phyloP scores from a whole-genome alignment of 2,329 filamentous ascomycete species.

The Blumeria graminis region DNA sequence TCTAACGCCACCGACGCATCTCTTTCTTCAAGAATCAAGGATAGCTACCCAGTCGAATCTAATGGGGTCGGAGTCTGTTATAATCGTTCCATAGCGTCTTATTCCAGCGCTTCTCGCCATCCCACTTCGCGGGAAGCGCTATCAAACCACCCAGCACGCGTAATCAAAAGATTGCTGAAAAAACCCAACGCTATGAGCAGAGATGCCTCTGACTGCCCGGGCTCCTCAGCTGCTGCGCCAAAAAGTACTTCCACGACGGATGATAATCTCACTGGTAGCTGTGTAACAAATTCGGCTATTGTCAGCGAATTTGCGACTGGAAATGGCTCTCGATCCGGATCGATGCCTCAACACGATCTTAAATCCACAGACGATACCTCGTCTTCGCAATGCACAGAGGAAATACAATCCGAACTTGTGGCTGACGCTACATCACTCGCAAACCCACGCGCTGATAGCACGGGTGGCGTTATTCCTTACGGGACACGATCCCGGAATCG shows the following conservation, averaged over 20 bases:
- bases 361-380: slow-evolving; percentile 5
- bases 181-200: slow-evolving; percentile 11
- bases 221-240: slow-evolving; percentile 6
- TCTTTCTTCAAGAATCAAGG: no score
- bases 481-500: slow-evolving; percentile 88
- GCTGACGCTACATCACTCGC: slow-evolving; percentile 23
- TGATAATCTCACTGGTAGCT: slow-evolving; percentile 6
- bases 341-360: slow-evolving; percentile 3
- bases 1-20: no score
- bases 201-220: slow-evolving; percentile 11
- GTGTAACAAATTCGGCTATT: slow-evolving; percentile 4
- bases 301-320: slow-evolving; percentile 3
- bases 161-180: slow-evolving; percentile 2
- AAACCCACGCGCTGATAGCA: slow-evolving; percentile 24
- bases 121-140: slow-evolving; percentile 14
- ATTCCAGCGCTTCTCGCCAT: slow-evolving; percentile 15
- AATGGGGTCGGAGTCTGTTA: slow-evolving; percentile 12
- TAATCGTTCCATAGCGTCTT: slow-evolving; percentile 13
- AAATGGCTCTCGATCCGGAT: slow-evolving; percentile 1
- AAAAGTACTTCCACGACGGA: slow-evolving; percentile 3
- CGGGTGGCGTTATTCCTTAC: slow-evolving; percentile 30
- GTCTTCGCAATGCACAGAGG: slow-evolving; percentile 7
- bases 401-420: slow-evolving; percentile 23
- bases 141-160: slow-evolving; percentile 4
- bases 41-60: slow-evolving; percentile 4